These are phyloP conservation scores for Sicyos edulis DNA, from an alignment of 306 rosid species.

Conservation along the genomic window DNA sequence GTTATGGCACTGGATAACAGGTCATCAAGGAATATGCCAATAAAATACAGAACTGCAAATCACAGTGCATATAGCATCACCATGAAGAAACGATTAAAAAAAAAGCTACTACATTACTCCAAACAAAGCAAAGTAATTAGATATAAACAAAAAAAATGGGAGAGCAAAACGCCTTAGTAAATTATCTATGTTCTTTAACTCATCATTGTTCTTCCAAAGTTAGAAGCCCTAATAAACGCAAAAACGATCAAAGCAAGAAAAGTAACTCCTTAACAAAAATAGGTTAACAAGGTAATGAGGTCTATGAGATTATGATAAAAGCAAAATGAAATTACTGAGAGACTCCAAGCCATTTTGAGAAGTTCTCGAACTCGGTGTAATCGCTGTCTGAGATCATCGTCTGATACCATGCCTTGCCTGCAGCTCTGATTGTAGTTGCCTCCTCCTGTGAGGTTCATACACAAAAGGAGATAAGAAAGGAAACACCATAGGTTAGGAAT, in stretches of 20 bases:
- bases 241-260: not conserved
- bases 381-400: constrained; percentile 41
- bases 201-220: constrained; percentile 6
- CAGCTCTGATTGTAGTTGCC: constrained; percentile 31
- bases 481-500: too few species aligned
- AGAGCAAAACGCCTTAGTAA: not conserved
- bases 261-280: constrained; percentile 6
- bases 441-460: constrained; percentile 16
- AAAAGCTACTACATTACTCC: not conserved
- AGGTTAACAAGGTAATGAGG: constrained; percentile 18
- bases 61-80: not conserved
- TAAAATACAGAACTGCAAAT: not conserved
- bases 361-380: too few species aligned
- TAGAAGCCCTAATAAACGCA: not conserved
- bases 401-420: constrained; percentile 38
- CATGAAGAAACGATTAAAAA: not conserved
- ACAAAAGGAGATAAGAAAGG: not conserved
- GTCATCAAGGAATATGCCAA: not conserved
- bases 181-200: constrained; percentile 16
- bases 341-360: constrained; percentile 34
- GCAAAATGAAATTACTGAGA: constrained; percentile 24
- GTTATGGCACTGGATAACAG: not conserved
- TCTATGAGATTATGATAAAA: constrained; percentile 18
- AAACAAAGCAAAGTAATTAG: not conserved
- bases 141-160: not conserved